Evolutionary conservation across 106 monocot species (phyloP), one percentile per base, ranked within the genome.

Genomic region (Vanilla planifolia): DNA sequence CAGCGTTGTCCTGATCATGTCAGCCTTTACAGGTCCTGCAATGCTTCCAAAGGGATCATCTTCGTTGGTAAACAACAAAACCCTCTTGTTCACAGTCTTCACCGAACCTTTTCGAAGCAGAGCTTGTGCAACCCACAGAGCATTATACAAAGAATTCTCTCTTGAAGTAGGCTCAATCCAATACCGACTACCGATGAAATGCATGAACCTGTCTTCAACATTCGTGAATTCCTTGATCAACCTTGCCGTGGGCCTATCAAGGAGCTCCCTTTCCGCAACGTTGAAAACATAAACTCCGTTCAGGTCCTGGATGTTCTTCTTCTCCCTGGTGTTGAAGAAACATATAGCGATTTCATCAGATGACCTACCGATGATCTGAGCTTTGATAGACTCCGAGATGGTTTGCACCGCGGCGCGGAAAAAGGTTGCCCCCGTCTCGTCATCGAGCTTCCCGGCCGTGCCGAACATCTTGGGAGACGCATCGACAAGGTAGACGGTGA

Each of bases 91-190:
- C 8, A 65, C 70, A 41, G 73, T 81, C 65, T 86, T 95, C 40
- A 48, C 43, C 25, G 90, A 89, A 47, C 95, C 90, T 62, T 89
- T 95, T 4, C 95, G 80, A 41, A 95, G 52, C 26, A 95, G 40
- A 10, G 90, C 89, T 41, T 95, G 90, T 43, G 90, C 89, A 61
- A 86, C 95, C 95, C 95, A 95, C 43, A 95, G 83, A 61, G 86
- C 83, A 77, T 90, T 95, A 45, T 86, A 86, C 39, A 95, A 61
- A 36, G 95, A 79, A 74, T 95, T 95, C 71, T 95, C 95, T 22
- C 78, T 59, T 50, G 87, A 79, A 19, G 68, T 75, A 53, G 87
- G 33, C 57, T 72, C 64, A n/a, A 90, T 82, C 25, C 86, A 77
- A 74, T 79, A 96, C 10, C 56, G 71, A 72, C 87, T 84, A 20